Evolutionary conservation across 495 filamentous ascomycete species (phyloP).

Genomic region (Filosporella fistucella): DNA sequence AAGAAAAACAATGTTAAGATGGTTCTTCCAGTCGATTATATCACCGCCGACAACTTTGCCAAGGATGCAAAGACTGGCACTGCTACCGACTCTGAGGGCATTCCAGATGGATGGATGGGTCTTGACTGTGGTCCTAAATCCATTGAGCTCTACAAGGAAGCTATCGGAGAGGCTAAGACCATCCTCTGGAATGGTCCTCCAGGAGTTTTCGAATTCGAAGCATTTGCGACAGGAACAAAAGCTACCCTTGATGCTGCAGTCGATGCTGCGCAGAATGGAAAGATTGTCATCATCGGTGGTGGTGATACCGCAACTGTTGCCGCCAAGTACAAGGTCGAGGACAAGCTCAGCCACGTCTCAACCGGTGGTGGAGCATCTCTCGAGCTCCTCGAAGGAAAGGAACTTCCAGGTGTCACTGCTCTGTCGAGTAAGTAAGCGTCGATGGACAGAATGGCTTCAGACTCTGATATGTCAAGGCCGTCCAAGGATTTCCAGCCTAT

Average conservation of each 20-base stretch:
- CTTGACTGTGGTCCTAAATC: constrained; percentile 90
- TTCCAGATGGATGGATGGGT: constrained; percentile 96
- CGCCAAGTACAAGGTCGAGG: constrained; percentile 92
- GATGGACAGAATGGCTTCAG: constrained; percentile 17
- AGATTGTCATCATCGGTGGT: constrained; percentile 96
- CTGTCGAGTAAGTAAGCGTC: constrained; percentile 78
- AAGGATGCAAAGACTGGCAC: constrained; percentile 75
- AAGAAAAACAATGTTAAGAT: constrained; percentile 94
- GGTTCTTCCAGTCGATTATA: constrained; percentile 89
- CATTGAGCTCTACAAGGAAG: constrained; percentile 75
- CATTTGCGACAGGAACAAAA: constrained; percentile 89
- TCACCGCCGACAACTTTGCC: constrained; percentile 92
- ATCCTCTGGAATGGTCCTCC: constrained; percentile 99
- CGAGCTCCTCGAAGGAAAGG: constrained; percentile 96
- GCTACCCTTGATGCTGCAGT: constrained; percentile 83
- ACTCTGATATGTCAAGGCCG: constrained; percentile 29
- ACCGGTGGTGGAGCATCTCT: constrained; percentile 95
- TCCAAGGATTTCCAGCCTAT: constrained; percentile 20
- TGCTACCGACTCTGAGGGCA: constrained; percentile 83
- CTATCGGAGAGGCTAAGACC: constrained; percentile 85
- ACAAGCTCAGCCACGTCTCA: constrained; percentile 95
- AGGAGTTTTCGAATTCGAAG: constrained; percentile 95
- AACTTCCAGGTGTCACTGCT: constrained; percentile 86
- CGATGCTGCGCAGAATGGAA: constrained; percentile 67
- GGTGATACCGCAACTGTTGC: constrained; percentile 98